Evolutionary conservation across 257 asterid species (phyloP).

Genomic region (Petrea volubilis): DNA sequence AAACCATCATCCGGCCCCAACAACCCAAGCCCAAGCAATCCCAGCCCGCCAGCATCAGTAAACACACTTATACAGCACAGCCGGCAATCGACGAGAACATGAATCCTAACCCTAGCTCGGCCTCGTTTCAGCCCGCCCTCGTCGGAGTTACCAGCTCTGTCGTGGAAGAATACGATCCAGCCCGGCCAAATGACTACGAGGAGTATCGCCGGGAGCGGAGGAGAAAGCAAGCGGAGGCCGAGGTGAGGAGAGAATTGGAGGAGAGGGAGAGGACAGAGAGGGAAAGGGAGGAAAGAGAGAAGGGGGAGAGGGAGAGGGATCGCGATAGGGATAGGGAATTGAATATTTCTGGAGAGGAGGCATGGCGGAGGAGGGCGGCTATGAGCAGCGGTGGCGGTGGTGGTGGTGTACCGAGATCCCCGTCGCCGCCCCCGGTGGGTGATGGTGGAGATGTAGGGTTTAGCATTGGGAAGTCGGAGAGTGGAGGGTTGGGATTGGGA

Average conservation of each 20-base stretch:
- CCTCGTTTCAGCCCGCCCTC: constrained; percentile 81
- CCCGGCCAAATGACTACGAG: constrained; percentile 92
- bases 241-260: constrained; percentile 75
- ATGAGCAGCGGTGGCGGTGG: constrained; percentile 58
- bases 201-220: constrained; percentile 48
- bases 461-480: constrained; percentile 85
- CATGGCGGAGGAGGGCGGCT: constrained; percentile 92
- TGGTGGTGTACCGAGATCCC: constrained; percentile 54
- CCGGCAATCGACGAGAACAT: constrained; percentile 46
- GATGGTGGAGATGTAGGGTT: constrained; percentile 62
- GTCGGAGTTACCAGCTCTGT: constrained; percentile 88
- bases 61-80: constrained; percentile 26
- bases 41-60: constrained; percentile 20
- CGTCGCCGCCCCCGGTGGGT: constrained; percentile 54
- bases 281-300: constrained; percentile 63
- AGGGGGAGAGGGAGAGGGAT: constrained; percentile 51
- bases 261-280: constrained; percentile 75
- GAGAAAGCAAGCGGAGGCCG: constrained; percentile 80
- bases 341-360: constrained; percentile 96
- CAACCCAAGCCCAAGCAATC: constrained; percentile 57
- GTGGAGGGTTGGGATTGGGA: constrained; percentile 83
- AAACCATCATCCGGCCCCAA: constrained; percentile 69
- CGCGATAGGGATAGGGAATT: constrained; percentile 65
- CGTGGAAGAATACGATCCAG: constrained; percentile 87
- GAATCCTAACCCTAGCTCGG: constrained; percentile 60